Conservation (phyloP, 2,329 filamentous ascomycete species). For the Aspergillus bombycis region DNA sequence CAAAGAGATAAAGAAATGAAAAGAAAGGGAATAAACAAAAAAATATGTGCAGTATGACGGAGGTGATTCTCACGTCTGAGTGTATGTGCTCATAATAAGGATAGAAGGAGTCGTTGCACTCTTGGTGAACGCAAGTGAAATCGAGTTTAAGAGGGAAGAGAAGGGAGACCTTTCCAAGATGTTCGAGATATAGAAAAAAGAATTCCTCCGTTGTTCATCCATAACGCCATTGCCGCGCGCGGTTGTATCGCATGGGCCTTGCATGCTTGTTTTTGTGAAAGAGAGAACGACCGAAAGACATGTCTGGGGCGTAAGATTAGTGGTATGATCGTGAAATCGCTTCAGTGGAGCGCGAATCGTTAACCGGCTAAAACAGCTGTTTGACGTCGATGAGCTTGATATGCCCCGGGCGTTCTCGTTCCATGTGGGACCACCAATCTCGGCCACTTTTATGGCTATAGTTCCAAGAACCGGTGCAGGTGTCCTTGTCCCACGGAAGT, state of each 20-base stretch:
- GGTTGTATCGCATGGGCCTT: background rate
- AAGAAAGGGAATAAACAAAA: background rate
- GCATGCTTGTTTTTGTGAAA: background rate
- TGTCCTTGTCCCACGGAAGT: constrained; percentile 45
- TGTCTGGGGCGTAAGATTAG: background rate
- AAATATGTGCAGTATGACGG: background rate
- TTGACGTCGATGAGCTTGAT: constrained; percentile 36
- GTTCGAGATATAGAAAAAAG: background rate
- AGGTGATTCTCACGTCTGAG: background rate
- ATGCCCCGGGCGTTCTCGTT: constrained; percentile 43
- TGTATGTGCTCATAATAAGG: background rate
- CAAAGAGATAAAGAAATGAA: background rate
- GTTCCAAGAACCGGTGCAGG: constrained; percentile 50
- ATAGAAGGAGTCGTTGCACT: background rate
- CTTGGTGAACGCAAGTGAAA: background rate
- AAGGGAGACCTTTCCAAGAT: constrained; percentile 2
- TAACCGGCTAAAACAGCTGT: constrained; percentile 36
- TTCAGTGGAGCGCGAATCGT: background rate
- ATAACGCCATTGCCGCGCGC: constrained; percentile 1
- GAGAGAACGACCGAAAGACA: background rate
- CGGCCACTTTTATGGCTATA: constrained; percentile 42
- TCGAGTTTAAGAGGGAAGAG: background rate
- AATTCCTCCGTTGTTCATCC: background rate
- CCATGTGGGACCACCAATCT: constrained; percentile 51
- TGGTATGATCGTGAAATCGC: background rate